Base-by-base conservation (phyloP, 2,329 filamentous ascomycete species). In the Blastomyces gilchristii region DNA sequence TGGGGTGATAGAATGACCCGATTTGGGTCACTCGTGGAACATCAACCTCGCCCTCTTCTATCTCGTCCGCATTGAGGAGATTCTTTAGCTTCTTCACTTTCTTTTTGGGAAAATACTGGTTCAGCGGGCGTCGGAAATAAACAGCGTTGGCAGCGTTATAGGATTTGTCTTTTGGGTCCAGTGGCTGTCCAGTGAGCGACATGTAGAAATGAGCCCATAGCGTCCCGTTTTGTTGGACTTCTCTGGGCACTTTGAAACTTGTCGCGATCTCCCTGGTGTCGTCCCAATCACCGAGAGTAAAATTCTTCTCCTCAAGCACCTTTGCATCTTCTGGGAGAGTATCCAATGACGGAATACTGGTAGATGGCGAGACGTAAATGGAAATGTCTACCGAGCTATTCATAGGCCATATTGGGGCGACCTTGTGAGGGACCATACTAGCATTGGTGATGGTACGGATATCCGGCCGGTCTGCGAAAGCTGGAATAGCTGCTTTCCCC, bases 151-250 rank as follows among this genome's bases (percentile, higher is more conserved):
- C 82, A 0, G 85, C 78, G 73, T 95, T 89, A 74, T 90, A 99
- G 63, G 81, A 82, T 0, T 85, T 79, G 63, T 85, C 82, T 11
- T 82, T 82, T 2, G 93, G 93, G 71, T 97, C 93, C 41, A 96
- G 79, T 63, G 84, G 81, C 64, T 85, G 84, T 61, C 92, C 93
- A 11, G 86, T 79, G 67, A 96, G 84, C 12, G 86, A 90, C 65
- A 97, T 80, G 70, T 91, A 96, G 76, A 97, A 95, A 75, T 99
- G 94, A 2, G 90, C 93, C 86, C 90, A 97, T 11, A 99, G 83
- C 0, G 93, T 97, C 43, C 90, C 91, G 73, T 97, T 97, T 68
- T 91, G 83, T 80, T 97, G 92, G 0, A 96, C 91, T 52, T 85
- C 81, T 65, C 81, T 80, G 2, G 94, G 93, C 3, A 97, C 86